These are phyloP conservation scores for Suillus brevipes DNA, from an alignment of 768 basidiomycete species.

Conservation along the genomic window DNA sequence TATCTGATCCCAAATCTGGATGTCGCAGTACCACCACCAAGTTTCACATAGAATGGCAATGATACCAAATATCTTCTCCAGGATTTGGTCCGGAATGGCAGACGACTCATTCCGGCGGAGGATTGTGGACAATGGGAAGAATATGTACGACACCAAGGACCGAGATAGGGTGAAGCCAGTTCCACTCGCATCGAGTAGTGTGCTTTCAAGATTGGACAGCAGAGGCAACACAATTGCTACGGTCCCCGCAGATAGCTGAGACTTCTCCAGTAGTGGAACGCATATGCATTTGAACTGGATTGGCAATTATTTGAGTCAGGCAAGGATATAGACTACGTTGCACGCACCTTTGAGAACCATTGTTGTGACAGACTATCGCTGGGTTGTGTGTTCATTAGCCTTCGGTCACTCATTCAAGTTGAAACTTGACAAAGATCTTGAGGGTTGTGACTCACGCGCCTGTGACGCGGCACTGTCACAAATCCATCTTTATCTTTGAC, in stretches of 20 bases:
- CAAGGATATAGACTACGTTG: neutral
- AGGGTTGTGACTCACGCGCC: too few relatives aligned
- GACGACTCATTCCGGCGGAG: constrained; percentile 71
- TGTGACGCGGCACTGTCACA: too few relatives aligned
- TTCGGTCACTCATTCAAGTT: neutral
- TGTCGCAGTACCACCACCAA: constrained; percentile 88
- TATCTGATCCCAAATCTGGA: constrained; percentile 78
- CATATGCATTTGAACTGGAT: constrained; percentile 68
- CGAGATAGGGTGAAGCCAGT: constrained; percentile 44
- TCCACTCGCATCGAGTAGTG: constrained; percentile 45
- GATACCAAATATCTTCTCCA: constrained; percentile 69
- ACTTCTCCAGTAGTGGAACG: constrained; percentile 75
- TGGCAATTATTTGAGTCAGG: constrained; percentile 3
- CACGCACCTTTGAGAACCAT: constrained; percentile 41
- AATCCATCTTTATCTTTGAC: too few relatives aligned
- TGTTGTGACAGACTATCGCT: constrained; percentile 24
- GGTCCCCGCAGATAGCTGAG: constrained; percentile 58
- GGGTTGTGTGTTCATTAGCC: constrained; percentile 11
- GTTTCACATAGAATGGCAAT: constrained; percentile 59
- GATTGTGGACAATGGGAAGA: constrained; percentile 85
- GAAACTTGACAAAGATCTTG: too few relatives aligned
- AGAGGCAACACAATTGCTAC: constrained; percentile 48
- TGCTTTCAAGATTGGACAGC: constrained; percentile 52
- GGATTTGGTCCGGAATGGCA: constrained; percentile 73
- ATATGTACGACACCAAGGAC: constrained; percentile 76